A percentile compares a stretch with the other conserved stretches of the same genome.
phyloP scores from a whole-genome alignment of 2,329 filamentous ascomycete species.

The Aspergillus floridensis region DNA sequence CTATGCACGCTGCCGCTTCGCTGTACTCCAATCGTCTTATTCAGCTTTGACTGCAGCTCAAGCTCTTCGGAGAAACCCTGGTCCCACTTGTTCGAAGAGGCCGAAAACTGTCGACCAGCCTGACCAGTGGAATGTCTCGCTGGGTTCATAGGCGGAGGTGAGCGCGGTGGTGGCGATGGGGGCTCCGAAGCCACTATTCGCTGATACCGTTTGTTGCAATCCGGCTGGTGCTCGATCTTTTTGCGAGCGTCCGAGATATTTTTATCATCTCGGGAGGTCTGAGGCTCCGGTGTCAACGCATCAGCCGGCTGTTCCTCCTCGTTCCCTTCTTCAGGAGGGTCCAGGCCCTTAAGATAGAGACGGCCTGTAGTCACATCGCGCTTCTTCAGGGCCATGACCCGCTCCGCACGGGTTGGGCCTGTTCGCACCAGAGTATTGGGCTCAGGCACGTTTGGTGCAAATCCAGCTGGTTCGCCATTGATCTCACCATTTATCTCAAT shows the following conservation, averaged over 20 bases:
- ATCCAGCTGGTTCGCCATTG: background rate
- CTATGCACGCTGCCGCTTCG: conserved; percentile 27
- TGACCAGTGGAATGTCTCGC: conserved; percentile 14
- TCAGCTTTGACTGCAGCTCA: conserved; percentile 14
- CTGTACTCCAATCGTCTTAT: conserved; percentile 17
- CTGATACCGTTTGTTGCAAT: conserved; percentile 8
- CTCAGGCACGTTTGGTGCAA: conserved; percentile 2
- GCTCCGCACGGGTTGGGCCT: conserved; percentile 21
- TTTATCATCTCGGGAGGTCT: background rate
- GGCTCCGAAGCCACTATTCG: conserved; percentile 23
- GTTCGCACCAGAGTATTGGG: conserved; percentile 15
- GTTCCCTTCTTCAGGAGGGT: background rate
- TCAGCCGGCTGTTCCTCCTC: background rate
- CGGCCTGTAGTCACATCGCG: conserved; percentile 29
- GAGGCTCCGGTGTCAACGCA: background rate
- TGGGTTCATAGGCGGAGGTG: conserved; percentile 24
- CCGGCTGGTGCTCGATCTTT: conserved; percentile 10
- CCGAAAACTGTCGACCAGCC: conserved; percentile 17
- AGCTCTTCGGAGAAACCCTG: conserved; percentile 6
- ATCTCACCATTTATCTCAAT: background rate
- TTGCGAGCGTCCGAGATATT: background rate
- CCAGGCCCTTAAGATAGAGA: conserved; percentile 13
- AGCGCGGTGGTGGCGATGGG: conserved; percentile 27
- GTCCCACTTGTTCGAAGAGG: conserved; percentile 12
- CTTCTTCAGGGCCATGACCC: conserved; percentile 27